Percentiles rank a stretch among this genome's conserved stretches.
These are phyloP conservation scores for Erodium maritimum DNA, from an alignment of 345 rosid species.

Conservation along the genomic window DNA sequence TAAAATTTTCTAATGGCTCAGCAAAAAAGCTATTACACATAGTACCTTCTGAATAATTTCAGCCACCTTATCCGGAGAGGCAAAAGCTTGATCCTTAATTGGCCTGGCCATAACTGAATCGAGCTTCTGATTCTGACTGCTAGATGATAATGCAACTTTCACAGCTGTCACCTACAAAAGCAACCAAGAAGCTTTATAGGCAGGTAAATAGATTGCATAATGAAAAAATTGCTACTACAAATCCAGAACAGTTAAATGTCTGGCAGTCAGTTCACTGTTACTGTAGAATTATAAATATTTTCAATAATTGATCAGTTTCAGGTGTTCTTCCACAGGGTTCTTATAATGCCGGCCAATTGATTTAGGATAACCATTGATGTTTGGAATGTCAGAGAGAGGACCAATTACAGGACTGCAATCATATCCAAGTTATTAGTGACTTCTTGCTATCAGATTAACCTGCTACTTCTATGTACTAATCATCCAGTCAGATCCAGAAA, in stretches of 20 bases:
- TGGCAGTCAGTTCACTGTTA: neutral
- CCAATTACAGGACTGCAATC: neutral
- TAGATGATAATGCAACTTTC: slow-evolving; percentile 59
- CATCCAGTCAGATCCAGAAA: no score
- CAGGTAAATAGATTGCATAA: neutral
- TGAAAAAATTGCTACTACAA: neutral
- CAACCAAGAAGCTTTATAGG: slow-evolving; percentile 3
- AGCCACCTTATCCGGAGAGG: slow-evolving; percentile 88
- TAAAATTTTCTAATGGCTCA: neutral
- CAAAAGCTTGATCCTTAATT: slow-evolving; percentile 91
- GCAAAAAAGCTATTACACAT: neutral
- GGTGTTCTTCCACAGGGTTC: neutral
- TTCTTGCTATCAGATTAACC: no score
- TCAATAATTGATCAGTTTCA: neutral
- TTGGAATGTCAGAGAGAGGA: neutral
- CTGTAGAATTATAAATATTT: neutral
- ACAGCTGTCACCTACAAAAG: slow-evolving; percentile 75
- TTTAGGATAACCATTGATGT: neutral
- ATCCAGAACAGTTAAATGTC: neutral
- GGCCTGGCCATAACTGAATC: slow-evolving; percentile 74
- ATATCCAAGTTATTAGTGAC: no score
- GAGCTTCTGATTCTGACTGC: slow-evolving; percentile 46
- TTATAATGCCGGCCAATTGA: neutral
- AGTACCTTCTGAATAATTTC: slow-evolving; percentile 49
- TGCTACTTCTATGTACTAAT: no score